Evolutionary conservation across 2,329 filamentous ascomycete genomes (phyloP), one percentile per base, ranked within the genome.

Genomic region (Arthrobotrys sphaeroides): DNA sequence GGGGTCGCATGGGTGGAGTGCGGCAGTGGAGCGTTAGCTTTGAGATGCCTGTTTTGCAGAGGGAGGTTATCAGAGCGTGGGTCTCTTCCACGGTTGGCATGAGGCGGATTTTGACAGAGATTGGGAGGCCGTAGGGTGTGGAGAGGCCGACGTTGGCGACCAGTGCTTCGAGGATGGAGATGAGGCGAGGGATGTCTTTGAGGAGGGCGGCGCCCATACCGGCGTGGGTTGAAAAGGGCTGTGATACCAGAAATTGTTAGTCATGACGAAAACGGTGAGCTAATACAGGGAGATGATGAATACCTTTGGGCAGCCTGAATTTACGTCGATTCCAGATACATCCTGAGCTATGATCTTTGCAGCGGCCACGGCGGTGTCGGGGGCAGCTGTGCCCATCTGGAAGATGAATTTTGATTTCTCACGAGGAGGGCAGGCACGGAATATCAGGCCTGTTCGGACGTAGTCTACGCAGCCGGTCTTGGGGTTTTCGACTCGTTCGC

Each of bases 161-260:
- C 7, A 99, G 85, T 0, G 92, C 90, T 76, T 91, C 89, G 5
- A 99, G 86, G 78, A 99, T 99, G 0, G 90, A 87, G 79, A 90
- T 91, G 0, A 99, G 87, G 80, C 88, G 89, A 78, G 98, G 94
- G 0, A 95, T 94, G 0, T 91, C 94, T 79, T 88, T 88, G 13
- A 99, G 87, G 18, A 99, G 87, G 0, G 94, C 94, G 0, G 95
- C 95, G 55, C 95, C 95, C 95, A 99, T 99, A 55, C 95, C 95
- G 74, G 93, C 93, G 77, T 88, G 88, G 1, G 94, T 97, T 80
- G 92, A 96, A 83, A 99, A 99, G 0, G 94, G 92, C 83, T 73
- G 7, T 5, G 2, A 18, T 4, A 10, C 33, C 9, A 28, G 12
- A 16, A 47, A 16, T 13, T 33, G 36, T 49, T 18, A n/a, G n/a